A percentile compares a stretch with the other conserved stretches of the same genome.
Conservation (phyloP, 257 asterid genomes). For the Jasminum sambac region DNA sequence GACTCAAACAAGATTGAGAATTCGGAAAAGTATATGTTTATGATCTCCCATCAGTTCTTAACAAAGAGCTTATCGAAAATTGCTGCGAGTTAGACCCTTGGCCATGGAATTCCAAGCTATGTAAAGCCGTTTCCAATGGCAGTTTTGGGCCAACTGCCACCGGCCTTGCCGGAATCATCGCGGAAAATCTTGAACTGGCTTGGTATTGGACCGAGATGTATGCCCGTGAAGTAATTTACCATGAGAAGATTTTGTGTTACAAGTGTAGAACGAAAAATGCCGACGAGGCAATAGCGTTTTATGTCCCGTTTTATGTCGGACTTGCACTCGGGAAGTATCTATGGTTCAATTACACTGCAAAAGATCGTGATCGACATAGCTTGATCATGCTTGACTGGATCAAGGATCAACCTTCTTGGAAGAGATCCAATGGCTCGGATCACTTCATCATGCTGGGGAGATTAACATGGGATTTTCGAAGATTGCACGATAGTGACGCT, state of each 20-base stretch:
- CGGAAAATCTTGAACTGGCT: slow-evolving; percentile 37
- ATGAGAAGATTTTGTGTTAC: slow-evolving; percentile 32
- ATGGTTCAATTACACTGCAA: slow-evolving; percentile 51
- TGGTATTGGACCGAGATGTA: slow-evolving; percentile 73
- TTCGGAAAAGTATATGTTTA: slow-evolving; percentile 48
- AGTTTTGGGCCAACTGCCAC: slow-evolving; percentile 61
- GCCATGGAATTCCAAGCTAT: slow-evolving; percentile 58
- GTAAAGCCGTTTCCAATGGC: slow-evolving; percentile 53
- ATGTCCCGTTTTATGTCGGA: slow-evolving; percentile 65
- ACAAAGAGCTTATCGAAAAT: slow-evolving; percentile 42
- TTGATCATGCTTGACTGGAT: slow-evolving; percentile 52
- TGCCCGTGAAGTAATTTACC: slow-evolving; percentile 62
- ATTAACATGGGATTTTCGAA: slow-evolving; percentile 63
- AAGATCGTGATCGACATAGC: slow-evolving; percentile 49
- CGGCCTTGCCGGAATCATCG: slow-evolving; percentile 35
- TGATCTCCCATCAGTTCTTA: slow-evolving; percentile 48
- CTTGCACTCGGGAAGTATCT: slow-evolving; percentile 61
- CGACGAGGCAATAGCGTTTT: slow-evolving; percentile 42
- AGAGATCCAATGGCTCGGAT: slow-evolving; percentile 51
- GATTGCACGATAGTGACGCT: slow-evolving; percentile 38
- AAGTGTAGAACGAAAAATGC: slow-evolving; percentile 37
- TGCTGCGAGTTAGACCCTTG: slow-evolving; percentile 59
- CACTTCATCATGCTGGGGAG: slow-evolving; percentile 61
- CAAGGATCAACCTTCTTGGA: slow-evolving; percentile 39
- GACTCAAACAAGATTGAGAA: slow-evolving; percentile 22